Evolutionary conservation across 148 eudicot genomes (phyloP), one percentile per base, ranked within the genome.

Genomic region (Tetragonia tetragonoides): DNA sequence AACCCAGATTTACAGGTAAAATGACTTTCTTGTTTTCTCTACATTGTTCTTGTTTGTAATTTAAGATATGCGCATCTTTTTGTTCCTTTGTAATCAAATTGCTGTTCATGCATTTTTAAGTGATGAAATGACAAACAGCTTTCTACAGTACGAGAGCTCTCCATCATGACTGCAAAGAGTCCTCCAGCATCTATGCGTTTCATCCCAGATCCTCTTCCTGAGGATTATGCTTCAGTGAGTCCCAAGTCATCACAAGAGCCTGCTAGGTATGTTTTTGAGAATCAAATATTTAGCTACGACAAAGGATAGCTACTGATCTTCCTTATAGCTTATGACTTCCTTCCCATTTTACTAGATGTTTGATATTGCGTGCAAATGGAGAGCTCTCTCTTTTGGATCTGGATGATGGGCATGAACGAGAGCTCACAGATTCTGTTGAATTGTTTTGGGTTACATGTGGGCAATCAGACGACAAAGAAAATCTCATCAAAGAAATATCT

Each of bases 51-150:
- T 75, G 41, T 53, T 73, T 34, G 54, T 34, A 40, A 10, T 11
- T 73, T 17, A 4, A 70, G 21, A 72, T 53, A 49, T 82, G 62
- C 34, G 41, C 61, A 72, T 79, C 9, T 56, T 40, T 47, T 70
- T 41, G 76, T 54, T 75, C 14, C 59, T 72, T 54, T 70, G 66
- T 78, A 84, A 69, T 81, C 59, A 66, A 67, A 66, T 71, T 79
- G 75, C 66, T 87, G 74, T 78, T 84, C 91, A 86, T 89, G 90
- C 92, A 81, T 90, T 91, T 87, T 93, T 89, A 95, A 93, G 99
- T 93, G 90, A 89, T 95, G 88, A 91, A 88, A 93, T 95, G 97
- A 93, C 99, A 91, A 95, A 95, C 99, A 95, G 99, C 97, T 95
- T 93, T 93, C 99, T 93, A 93, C 99, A 93, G 99, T 95, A 95